Evolutionary conservation across 1,284 basidiomycete species (phyloP).

Genomic region (Leccinum pachyderme): DNA sequence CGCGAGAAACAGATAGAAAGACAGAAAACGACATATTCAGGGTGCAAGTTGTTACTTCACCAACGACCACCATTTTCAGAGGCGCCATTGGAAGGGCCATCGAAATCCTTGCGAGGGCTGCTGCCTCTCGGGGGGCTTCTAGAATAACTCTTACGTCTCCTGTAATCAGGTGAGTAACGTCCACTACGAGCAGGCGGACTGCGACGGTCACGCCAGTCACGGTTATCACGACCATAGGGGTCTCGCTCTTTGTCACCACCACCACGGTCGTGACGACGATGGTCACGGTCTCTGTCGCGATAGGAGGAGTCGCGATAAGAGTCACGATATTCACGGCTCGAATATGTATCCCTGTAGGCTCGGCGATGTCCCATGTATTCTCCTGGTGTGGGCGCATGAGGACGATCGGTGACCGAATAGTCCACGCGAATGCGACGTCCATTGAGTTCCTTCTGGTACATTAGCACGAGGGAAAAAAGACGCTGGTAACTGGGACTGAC

Average conservation of each 20-base stretch:
- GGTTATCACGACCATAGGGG: slow-evolving; percentile 51
- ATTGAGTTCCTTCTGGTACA: slow-evolving; percentile 72
- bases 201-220: slow-evolving; percentile 62
- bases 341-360: slow-evolving; percentile 53
- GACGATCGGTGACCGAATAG: slow-evolving; percentile 90
- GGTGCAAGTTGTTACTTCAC: slow-evolving; percentile 36
- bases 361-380: slow-evolving; percentile 96
- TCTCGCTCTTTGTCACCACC: slow-evolving; percentile 46
- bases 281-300: slow-evolving; percentile 50
- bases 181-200: slow-evolving; percentile 64
- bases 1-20: slow-evolving; percentile 29
- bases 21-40: slow-evolving; percentile 23
- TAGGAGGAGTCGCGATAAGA: slow-evolving; percentile 48
- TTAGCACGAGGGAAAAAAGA: slow-evolving; percentile 14
- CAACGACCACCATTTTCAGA: slow-evolving; percentile 44
- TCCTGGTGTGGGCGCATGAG: slow-evolving; percentile 95
- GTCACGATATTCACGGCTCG: slow-evolving; percentile 44
- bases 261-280: slow-evolving; percentile 50
- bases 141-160: slow-evolving; percentile 72
- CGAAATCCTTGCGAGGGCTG: slow-evolving; percentile 64
- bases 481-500: slow-evolving; percentile 47
- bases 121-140: slow-evolving; percentile 74
- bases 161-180: slow-evolving; percentile 72
- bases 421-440: slow-evolving; percentile 96
- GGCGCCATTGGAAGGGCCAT: slow-evolving; percentile 37